These are phyloP conservation scores for Xylaria sp. DNA, from an alignment of 2,329 filamentous ascomycete species.

Conservation along the genomic window DNA sequence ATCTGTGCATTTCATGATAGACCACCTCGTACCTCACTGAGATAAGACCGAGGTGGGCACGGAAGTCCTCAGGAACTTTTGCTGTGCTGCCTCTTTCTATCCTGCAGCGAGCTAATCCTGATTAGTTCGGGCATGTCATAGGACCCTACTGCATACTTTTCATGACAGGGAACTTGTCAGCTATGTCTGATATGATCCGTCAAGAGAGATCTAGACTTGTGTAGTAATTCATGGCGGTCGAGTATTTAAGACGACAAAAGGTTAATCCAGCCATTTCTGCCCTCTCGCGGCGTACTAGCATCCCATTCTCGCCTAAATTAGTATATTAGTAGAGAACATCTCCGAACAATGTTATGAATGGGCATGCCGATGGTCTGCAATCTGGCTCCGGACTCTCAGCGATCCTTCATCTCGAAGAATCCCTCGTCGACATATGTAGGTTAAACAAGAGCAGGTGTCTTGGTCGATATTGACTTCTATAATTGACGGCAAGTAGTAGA, in stretches of 20 bases:
- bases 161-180: conserved; percentile 79
- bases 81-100: no score
- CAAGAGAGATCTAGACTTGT: conserved; percentile 66
- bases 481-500: neutral
- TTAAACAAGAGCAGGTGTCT: conserved; percentile 42
- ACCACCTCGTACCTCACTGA: no score
- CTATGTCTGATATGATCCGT: conserved; percentile 60
- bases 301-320: conserved; percentile 51
- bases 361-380: conserved; percentile 52
- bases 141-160: conserved; percentile 55
- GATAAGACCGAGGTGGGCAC: no score
- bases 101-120: neutral
- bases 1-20: no score
- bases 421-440: conserved; percentile 67
- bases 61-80: no score
- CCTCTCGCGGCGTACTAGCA: conserved; percentile 59
- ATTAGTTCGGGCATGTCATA: conserved; percentile 3
- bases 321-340: conserved; percentile 12
- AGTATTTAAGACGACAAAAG: conserved; percentile 76
- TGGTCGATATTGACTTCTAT: neutral
- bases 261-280: conserved; percentile 71
- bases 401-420: conserved; percentile 70
- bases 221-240: conserved; percentile 72
- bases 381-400: conserved; percentile 52
- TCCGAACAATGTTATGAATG: conserved; percentile 30